phyloP scores from a whole-genome alignment of 1,284 basidiomycete genomes.

The Vanrija humicola region DNA sequence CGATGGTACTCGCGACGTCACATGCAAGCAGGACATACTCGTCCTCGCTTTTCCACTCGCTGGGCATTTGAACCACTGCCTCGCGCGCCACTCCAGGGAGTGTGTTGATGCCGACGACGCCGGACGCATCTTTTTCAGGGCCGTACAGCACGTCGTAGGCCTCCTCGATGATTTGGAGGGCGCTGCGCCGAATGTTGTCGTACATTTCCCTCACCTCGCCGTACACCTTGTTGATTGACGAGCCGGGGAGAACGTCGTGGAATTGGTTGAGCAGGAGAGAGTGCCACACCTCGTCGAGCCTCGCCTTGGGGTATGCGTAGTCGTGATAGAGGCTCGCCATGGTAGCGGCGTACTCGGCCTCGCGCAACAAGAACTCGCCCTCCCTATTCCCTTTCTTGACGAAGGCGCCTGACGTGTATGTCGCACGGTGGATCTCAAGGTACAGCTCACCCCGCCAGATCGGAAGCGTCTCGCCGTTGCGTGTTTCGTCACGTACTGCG shows the following conservation, averaged over 20 bases:
- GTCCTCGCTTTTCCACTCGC: too few relatives aligned
- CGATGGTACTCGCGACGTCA: too few relatives aligned
- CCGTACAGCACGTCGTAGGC: not conserved
- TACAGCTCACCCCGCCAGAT: constrained; percentile 88
- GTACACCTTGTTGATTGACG: constrained; percentile 60
- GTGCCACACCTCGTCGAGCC: constrained; percentile 82
- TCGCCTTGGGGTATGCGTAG: constrained; percentile 62
- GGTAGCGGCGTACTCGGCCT: constrained; percentile 73
- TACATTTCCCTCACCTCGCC: constrained; percentile 50
- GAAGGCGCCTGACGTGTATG: constrained; percentile 78
- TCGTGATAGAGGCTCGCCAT: constrained; percentile 65
- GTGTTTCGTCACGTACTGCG: constrained; percentile 61
- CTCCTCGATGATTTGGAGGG: constrained; percentile 35
- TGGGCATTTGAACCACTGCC: too few relatives aligned
- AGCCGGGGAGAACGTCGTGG: constrained; percentile 85
- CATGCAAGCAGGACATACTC: too few relatives aligned
- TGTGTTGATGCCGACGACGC: too few relatives aligned
- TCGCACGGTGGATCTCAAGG: constrained; percentile 70
- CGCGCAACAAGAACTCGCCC: constrained; percentile 78
- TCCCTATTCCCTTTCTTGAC: constrained; percentile 93
- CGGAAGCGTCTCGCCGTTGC: constrained; percentile 67
- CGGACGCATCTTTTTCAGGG: too few relatives aligned
- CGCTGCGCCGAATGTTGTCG: constrained; percentile 41
- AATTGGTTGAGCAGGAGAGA: constrained; percentile 82
- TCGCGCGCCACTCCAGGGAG: too few relatives aligned